phyloP scores from a whole-genome alignment of 208 protist genomes.

The Trypanosoma cruzi region DNA sequence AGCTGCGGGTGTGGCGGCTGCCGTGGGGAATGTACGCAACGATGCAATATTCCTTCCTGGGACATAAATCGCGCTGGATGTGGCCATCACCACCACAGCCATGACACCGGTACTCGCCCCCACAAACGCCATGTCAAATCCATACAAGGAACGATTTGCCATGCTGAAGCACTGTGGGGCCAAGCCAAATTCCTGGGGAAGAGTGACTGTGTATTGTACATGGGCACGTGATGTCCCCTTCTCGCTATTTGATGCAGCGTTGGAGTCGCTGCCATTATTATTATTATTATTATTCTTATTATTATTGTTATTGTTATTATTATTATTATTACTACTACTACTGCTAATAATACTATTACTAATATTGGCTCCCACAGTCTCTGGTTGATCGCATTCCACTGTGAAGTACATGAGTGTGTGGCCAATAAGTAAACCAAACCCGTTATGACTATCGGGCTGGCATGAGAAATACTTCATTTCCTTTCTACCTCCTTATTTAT shows the following conservation, averaged over 20 bases:
- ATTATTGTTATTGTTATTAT: background rate
- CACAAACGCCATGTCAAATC: constrained; percentile 66
- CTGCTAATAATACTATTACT: too few relatives aligned
- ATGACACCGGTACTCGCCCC: constrained; percentile 59
- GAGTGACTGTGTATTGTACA: constrained; percentile 46
- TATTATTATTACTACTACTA: background rate
- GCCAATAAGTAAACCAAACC: constrained; percentile 72
- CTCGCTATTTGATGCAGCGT: background rate
- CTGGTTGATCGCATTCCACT: constrained; percentile 45
- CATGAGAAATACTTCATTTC: constrained; percentile 84
- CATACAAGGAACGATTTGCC: constrained; percentile 70
- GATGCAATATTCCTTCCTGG: constrained; percentile 37
- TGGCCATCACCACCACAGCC: constrained; percentile 48
- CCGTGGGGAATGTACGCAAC: constrained; percentile 29
- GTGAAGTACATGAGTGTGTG: constrained; percentile 77
- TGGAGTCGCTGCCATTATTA: background rate
- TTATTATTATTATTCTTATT: background rate
- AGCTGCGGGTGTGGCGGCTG: background rate
- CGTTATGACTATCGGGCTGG: constrained; percentile 83
- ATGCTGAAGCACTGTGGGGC: constrained; percentile 68
- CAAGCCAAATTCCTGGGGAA: constrained; percentile 58
- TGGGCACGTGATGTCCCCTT: constrained; percentile 22
- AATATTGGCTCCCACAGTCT: too few relatives aligned
- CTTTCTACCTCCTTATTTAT: constrained; percentile 1
- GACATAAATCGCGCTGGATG: constrained; percentile 47